Base-by-base conservation (phyloP, 345 rosid species). In the Populus deltoides region DNA sequence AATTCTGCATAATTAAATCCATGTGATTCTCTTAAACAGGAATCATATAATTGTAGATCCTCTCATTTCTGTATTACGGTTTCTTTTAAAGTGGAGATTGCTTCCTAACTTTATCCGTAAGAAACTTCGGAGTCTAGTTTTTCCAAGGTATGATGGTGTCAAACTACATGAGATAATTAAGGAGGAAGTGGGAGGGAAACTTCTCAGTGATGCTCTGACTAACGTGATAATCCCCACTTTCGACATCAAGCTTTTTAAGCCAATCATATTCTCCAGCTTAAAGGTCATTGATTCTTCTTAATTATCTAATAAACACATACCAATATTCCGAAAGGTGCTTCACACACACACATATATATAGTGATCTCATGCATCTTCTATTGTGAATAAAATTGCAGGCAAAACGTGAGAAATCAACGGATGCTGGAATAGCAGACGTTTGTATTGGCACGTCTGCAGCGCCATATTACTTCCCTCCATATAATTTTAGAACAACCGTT, bases 391-490 rank as follows among this genome's bases (percentile, higher is more conserved):
- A 24, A 39, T 6, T 69, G 65, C 33, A 43, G 74, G 78, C 78
- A 20, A 74, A 57, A 73, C 8, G n/a, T 1, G 41, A 79, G 4
- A 38, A 69, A 3, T 39, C 71, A 22, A 43, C 45, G 74, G 70
- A 72, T 66, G 63, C 70, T 39, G 1, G 3, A 8, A 68, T 67
- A 15, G 57, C 77, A 6, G 77, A 76, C 25, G 53, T 67, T 66
- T 76, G 83, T n/a, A 76, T 76, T 16, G 68, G 76, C n/a, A 76
- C 77, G 20, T 65, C 74, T 10, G 83, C 57, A 17, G 80, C 83
- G 7, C 83, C 80, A 22, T 45, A 36, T 18, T 76, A 66, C 72
- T 39, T 81, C 10, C 83, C 80, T 29, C 72, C 77, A 3, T 10
- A 76, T 76, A 20, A 41, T 59, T 81, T 76, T n/a, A n/a, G 76